Base-by-base conservation (phyloP, 371 early-diverging fungal genomes). In the Mucor racemosus region DNA sequence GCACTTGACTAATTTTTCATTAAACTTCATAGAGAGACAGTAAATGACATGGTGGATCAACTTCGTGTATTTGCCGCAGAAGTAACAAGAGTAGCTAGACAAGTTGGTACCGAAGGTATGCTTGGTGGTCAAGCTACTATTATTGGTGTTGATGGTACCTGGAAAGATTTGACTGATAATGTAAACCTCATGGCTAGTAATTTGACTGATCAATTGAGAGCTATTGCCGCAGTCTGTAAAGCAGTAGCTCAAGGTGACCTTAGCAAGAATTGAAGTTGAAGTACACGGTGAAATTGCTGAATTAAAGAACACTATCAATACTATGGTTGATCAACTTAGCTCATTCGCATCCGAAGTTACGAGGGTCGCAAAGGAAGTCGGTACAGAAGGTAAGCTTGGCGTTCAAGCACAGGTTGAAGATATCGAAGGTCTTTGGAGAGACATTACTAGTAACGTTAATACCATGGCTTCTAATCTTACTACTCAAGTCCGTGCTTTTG, bases 101-200 rank as follows among this genome's bases (percentile, higher is more conserved):
- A 72, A 42, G 87, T 85, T 31, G 87, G 85, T n/a, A 84, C 84
- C 1, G 82, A 80, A 56, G 84, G 82, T 48, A 68, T 72, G 34
- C 66, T 82, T 17, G 83, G 80, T 26, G 81, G 84, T 4, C 85
- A 85, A 62, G 85, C 84, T 3, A 66, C 67, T 0, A 88, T 90
- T 3, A 72, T 83, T 26, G 86, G 80, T 21, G 89, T 89, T 0
- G 88, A 78, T 60, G 91, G 91, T 7, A 88, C 86, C 0, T 91
- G 91, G 91, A 88, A 86, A 61, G 89, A 87, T 40, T 73, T 91
- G 54, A 91, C 91, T 1, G 85, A 87, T 57, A 89, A 86, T 61
- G 87, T 90, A 39, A 88, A 88, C 40, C 76, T 80, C 14, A 66
- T 88, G 89, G 87, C 89, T 0, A 64, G 76, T 35, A 84, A 84